A percentile compares a stretch with the other conserved stretches of the same genome.
phyloP scores from a whole-genome alignment of 2,329 filamentous ascomycete genomes.

The Monilinia polystroma region DNA sequence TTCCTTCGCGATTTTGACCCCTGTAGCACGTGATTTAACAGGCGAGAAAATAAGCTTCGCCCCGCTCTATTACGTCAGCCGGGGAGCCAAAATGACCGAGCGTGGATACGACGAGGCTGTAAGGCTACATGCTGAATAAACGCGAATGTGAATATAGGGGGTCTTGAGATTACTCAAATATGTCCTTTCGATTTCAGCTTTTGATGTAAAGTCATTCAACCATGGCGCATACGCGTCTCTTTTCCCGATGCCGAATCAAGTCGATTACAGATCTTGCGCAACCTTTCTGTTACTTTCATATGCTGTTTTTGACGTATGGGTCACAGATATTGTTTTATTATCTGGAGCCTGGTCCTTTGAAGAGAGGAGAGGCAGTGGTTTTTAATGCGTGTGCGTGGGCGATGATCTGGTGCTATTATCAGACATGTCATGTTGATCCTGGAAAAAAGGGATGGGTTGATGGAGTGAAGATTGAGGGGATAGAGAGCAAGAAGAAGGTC shows the following conservation, averaged over 20 bases:
- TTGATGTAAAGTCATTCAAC: not conserved
- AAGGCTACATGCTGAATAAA: not conserved
- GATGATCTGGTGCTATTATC: constrained; percentile 57
- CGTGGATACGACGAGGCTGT: not conserved
- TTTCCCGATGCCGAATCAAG: constrained; percentile 20
- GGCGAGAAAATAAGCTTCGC: too few species aligned
- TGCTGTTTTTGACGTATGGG: constrained; percentile 67
- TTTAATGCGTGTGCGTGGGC: constrained; percentile 63
- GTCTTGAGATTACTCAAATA: not conserved
- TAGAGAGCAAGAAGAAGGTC: constrained; percentile 22
- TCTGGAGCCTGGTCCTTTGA: constrained; percentile 61
- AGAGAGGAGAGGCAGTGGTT: constrained; percentile 53
- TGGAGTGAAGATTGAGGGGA: constrained; percentile 17
- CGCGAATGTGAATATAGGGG: not conserved
- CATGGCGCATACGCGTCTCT: constrained; percentile 22
- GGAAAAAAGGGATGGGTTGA: constrained; percentile 49
- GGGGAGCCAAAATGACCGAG: not conserved
- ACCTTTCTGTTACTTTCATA: constrained; percentile 64
- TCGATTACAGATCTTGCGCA: constrained; percentile 54
- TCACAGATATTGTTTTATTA: constrained; percentile 70
- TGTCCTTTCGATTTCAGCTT: not conserved
- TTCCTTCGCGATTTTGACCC: not conserved
- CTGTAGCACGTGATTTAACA: not conserved
- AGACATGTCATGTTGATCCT: constrained; percentile 56
- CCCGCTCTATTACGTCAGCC: too few species aligned